phyloP scores from a whole-genome alignment of 805 yeast genomes.

The Danielia reshetovae region DNA sequence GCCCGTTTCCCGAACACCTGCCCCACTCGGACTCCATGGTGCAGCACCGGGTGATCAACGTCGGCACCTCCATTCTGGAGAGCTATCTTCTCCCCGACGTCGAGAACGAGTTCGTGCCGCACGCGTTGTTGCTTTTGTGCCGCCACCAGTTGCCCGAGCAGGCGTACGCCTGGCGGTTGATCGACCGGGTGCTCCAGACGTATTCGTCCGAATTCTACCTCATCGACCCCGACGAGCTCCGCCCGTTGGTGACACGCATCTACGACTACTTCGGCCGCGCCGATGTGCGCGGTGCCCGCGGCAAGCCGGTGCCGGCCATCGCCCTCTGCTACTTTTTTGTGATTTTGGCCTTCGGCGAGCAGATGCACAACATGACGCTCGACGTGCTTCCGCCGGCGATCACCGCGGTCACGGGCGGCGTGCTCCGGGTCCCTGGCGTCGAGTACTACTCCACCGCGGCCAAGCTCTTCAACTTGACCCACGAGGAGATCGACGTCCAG shows the following conservation, averaged over 20 bases:
- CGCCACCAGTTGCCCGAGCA: slow-evolving; percentile 24
- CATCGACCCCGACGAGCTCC: slow-evolving; percentile 22
- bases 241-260: slow-evolving; percentile 13
- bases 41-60: slow-evolving; percentile 2
- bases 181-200: slow-evolving; percentile 23
- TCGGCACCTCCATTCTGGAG: slow-evolving; percentile 14
- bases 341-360: slow-evolving; percentile 38
- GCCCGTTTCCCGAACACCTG: slow-evolving; percentile 3
- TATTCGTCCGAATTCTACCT: slow-evolving; percentile 36
- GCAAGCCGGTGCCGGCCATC: slow-evolving; percentile 9
- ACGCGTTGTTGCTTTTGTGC: slow-evolving; percentile 19
- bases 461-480: slow-evolving; percentile 28
- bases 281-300: neutral
- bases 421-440: slow-evolving; percentile 29
- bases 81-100: slow-evolving; percentile 24
- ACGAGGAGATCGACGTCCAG: slow-evolving; percentile 26
- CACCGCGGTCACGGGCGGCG: slow-evolving; percentile 4
- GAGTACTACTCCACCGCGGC: slow-evolving; percentile 30
- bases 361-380: slow-evolving; percentile 17
- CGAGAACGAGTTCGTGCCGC: slow-evolving; percentile 24
- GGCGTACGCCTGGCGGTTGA: slow-evolving; percentile 18
- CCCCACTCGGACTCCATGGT: slow-evolving; percentile 6
- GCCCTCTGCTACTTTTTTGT: slow-evolving; percentile 30
- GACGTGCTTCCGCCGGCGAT: slow-evolving; percentile 8
- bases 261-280: slow-evolving; percentile 8